A percentile compares a stretch with the other conserved stretches of the same genome.
These are phyloP conservation scores for Phytopythium montanum DNA, from an alignment of 352 stramenopile species.

Conservation along the genomic window DNA sequence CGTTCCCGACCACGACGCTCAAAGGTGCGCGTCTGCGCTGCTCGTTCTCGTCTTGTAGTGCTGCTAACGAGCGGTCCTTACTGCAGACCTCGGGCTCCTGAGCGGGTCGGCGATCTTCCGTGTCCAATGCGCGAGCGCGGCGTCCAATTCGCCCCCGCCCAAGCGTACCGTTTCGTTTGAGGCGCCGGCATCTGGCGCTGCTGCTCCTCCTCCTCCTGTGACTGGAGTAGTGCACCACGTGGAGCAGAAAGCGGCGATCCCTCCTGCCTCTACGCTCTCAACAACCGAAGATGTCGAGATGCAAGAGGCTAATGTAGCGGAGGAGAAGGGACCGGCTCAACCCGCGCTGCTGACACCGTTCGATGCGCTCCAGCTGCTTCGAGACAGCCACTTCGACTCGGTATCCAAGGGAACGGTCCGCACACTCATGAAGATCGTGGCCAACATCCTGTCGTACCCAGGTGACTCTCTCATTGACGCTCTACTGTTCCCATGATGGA, in stretches of 20 bases:
- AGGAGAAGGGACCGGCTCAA: not conserved
- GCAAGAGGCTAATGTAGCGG: slow-evolving; percentile 19
- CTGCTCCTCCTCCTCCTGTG: not conserved
- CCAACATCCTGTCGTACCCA: slow-evolving; percentile 79
- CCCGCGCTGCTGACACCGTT: slow-evolving; percentile 33
- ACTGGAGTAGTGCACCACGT: slow-evolving; percentile 1
- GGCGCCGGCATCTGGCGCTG: slow-evolving; percentile 1
- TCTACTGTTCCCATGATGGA: not conserved
- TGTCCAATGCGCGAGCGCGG: slow-evolving; percentile 24
- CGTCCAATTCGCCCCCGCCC: slow-evolving; percentile 1
- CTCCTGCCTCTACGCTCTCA: not conserved
- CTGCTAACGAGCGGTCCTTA: not conserved
- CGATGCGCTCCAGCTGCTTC: slow-evolving; percentile 66
- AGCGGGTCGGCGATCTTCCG: slow-evolving; percentile 86
- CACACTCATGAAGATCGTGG: slow-evolving; percentile 85
- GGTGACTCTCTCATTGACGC: slow-evolving; percentile 27
- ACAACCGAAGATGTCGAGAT: slow-evolving; percentile 48
- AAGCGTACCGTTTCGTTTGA: slow-evolving; percentile 18
- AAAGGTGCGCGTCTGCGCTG: slow-evolving; percentile 31
- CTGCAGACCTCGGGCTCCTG: slow-evolving; percentile 65
- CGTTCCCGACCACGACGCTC: slow-evolving; percentile 59
- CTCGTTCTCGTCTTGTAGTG: not conserved
- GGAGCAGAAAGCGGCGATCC: not conserved
- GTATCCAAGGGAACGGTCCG: slow-evolving; percentile 51
- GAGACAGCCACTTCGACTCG: slow-evolving; percentile 73